phyloP scores from a whole-genome alignment of 768 basidiomycete genomes.

The Gyrodon lividus region DNA sequence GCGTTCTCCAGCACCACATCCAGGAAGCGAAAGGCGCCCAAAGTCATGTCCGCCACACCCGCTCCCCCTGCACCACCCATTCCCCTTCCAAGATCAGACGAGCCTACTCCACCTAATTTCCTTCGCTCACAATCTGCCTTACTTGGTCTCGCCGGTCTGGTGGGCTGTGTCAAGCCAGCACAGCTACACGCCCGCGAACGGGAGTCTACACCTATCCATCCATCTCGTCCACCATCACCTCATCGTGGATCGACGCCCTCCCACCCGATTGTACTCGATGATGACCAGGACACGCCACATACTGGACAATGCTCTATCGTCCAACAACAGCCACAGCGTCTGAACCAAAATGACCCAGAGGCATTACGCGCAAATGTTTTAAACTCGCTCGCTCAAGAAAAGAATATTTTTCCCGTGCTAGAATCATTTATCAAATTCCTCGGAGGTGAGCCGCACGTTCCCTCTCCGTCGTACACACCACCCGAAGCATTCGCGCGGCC shows the following conservation, averaged over 20 bases:
- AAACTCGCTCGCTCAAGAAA: slow-evolving; percentile 56
- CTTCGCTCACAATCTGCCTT: slow-evolving; percentile 72
- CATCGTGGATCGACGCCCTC: slow-evolving; percentile 51
- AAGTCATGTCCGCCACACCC: slow-evolving; percentile 41
- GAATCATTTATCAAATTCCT: slow-evolving; percentile 61
- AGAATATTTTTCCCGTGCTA: slow-evolving; percentile 65
- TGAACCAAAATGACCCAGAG: slow-evolving; percentile 37
- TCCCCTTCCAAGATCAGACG: slow-evolving; percentile 57
- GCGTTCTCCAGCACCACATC: slow-evolving; percentile 4
- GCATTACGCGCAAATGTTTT: slow-evolving; percentile 58
- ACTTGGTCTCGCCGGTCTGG: slow-evolving; percentile 69
- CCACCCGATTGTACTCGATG: slow-evolving; percentile 74
- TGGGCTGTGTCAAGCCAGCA: slow-evolving; percentile 63
- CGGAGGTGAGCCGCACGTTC: slow-evolving; percentile 32
- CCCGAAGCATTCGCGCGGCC: slow-evolving; percentile 19
- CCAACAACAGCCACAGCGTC: slow-evolving; percentile 14
- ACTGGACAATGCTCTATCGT: slow-evolving; percentile 9
- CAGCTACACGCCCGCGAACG: slow-evolving; percentile 13
- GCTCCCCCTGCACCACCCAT: slow-evolving; percentile 56
- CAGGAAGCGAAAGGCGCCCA: slow-evolving; percentile 36
- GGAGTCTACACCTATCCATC: slow-evolving; percentile 21
- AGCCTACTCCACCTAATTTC: slow-evolving; percentile 63
- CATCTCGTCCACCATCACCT: slow-evolving; percentile 37
- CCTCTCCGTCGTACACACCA: slow-evolving; percentile 1
- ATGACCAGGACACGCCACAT: slow-evolving; percentile 40